Percentiles rank a stretch among this genome's conserved stretches.
phyloP scores from a whole-genome alignment of 768 basidiomycete species.

The Termitomyces sp. region DNA sequence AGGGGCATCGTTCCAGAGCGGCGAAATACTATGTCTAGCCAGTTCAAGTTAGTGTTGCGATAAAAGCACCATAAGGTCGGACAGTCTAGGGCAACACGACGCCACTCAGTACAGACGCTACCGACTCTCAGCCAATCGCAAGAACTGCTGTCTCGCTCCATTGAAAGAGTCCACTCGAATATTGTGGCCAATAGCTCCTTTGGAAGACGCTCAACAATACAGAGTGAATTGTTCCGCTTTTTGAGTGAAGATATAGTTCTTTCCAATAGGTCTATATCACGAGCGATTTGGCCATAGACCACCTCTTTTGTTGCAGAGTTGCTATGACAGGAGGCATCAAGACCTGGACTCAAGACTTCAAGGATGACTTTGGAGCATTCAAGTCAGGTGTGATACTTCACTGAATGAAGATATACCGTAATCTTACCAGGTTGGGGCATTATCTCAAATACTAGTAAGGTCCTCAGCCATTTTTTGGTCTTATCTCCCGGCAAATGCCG shows the following conservation, averaged over 20 bases:
- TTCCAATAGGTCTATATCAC: background rate
- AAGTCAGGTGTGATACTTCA: background rate
- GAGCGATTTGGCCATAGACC: background rate
- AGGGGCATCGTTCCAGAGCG: background rate
- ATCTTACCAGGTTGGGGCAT: background rate
- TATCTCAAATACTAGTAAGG: background rate
- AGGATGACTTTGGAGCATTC: background rate
- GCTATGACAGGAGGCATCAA: background rate
- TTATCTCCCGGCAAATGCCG: no score
- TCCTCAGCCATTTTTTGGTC: no score
- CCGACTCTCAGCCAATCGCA: background rate
- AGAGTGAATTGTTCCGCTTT: background rate
- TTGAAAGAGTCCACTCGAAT: background rate
- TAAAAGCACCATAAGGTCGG: background rate
- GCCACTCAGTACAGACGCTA: conserved; percentile 2
- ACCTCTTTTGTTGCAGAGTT: background rate
- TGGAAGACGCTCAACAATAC: background rate
- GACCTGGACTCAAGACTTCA: background rate
- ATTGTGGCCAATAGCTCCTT: background rate
- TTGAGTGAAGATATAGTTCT: background rate
- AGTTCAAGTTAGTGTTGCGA: background rate
- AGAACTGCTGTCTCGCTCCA: background rate
- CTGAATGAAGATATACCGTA: background rate
- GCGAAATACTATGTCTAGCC: background rate
- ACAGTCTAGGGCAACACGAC: background rate